phyloP scores from a whole-genome alignment of 257 asterid species.

The Solanum sitiens region DNA sequence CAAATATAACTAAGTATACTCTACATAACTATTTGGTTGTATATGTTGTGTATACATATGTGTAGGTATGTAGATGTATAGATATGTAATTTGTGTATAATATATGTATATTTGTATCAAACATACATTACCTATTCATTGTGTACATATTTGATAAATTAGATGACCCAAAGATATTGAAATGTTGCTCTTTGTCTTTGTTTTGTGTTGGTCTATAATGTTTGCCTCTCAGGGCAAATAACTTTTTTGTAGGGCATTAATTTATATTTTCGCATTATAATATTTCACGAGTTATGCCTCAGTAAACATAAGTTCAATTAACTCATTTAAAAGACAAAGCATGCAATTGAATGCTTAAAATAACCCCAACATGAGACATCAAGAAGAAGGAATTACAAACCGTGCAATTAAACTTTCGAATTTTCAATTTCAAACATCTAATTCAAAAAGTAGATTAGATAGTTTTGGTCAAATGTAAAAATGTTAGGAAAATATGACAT shows the following conservation, averaged over 20 bases:
- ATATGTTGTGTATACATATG: not conserved
- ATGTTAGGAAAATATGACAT: not conserved
- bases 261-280: too few relatives aligned
- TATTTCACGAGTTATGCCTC: not conserved
- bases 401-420: not conserved
- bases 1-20: not conserved
- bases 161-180: not conserved
- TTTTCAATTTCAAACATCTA: not conserved
- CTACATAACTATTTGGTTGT: not conserved
- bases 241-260: too few relatives aligned
- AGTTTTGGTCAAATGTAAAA: not conserved
- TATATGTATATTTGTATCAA: not conserved
- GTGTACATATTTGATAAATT: not conserved
- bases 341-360: not conserved
- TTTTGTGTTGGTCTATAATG: too few relatives aligned
- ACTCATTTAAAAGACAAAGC: too few relatives aligned
- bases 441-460: not conserved
- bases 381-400: not conserved
- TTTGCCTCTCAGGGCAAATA: not conserved
- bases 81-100: too few relatives aligned
- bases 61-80: not conserved
- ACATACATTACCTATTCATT: not conserved
- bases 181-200: not conserved
- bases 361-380: not conserved
- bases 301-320: not conserved